These are phyloP conservation scores for Colletotrichum tamarilloi DNA, from an alignment of 2,329 filamentous ascomycete species.

Conservation along the genomic window DNA sequence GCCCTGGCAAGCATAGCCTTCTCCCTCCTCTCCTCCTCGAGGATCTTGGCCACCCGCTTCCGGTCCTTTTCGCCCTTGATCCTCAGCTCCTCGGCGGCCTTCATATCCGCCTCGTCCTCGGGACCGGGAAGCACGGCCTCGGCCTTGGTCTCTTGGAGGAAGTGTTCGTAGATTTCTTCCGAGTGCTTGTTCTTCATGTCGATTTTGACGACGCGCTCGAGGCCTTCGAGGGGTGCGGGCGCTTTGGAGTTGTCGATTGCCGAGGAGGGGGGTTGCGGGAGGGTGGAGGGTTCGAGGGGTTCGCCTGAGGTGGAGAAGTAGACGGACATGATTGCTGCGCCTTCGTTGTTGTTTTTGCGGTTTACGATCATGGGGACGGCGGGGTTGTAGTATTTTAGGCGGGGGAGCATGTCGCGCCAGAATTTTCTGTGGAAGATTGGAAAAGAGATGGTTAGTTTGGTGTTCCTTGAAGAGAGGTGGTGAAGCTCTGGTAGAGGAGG, in stretches of 20 bases:
- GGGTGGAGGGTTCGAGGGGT: conserved; percentile 43
- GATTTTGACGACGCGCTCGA: conserved; percentile 64
- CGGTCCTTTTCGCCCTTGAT: conserved; percentile 65
- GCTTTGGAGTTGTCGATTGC: conserved; percentile 59
- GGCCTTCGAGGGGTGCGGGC: conserved; percentile 54
- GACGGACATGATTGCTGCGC: conserved; percentile 72
- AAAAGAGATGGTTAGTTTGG: conserved; percentile 38
- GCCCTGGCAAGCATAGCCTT: conserved; percentile 60
- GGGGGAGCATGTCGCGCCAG: conserved; percentile 84
- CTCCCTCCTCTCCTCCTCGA: conserved; percentile 70
- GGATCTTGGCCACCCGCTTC: conserved; percentile 60
- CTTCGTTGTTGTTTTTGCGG: conserved; percentile 68
- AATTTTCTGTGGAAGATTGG: conserved; percentile 74
- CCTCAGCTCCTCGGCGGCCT: conserved; percentile 65
- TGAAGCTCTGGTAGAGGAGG: conserved; percentile 23
- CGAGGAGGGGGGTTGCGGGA: conserved; percentile 59
- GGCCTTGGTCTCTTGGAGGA: conserved; percentile 73
- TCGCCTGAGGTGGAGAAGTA: conserved; percentile 62
- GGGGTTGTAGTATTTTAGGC: conserved; percentile 96
- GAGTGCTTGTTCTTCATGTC: conserved; percentile 74
- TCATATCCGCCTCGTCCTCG: conserved; percentile 70
- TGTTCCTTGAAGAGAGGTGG: conserved; percentile 41
- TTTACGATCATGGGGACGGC: conserved; percentile 84
- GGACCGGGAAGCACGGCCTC: conserved; percentile 64
- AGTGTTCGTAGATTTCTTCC: conserved; percentile 70